Evolutionary conservation across 345 rosid genomes (phyloP), one percentile per base, ranked within the genome.

Genomic region (Euphorbia lathyris): DNA sequence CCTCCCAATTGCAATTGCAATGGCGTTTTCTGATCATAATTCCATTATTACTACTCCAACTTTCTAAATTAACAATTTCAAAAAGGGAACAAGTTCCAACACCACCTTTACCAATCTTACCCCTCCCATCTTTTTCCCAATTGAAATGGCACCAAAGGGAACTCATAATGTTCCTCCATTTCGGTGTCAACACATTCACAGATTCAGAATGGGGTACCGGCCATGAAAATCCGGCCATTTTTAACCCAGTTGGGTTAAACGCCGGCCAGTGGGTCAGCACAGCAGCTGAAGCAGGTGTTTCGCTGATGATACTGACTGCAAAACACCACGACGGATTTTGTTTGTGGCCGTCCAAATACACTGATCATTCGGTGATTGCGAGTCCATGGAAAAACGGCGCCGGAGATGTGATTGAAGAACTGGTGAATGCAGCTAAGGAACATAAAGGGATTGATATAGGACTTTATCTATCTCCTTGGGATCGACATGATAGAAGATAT

Each of bases 271-370:
- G 96, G 96, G 82, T 80, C 9, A 58, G 52, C 26, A 26, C 79
- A 2, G 90, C 96, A 0, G 76, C 76, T 3, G 90, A 76, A 23
- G 88, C 92, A 0, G 87, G 96, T 14, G 32, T 84, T 27, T 80
- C 85, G 12, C 84, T 90, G 9, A 30, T 90, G 78, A 86, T 90
- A 48, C 77, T 87, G 4, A 90, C 96, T 0, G 96, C 92, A 0
- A 90, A 90, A 79, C 96, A 90, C 80, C 92, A 90, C 30, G 96
- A 90, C 8, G 96, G 96, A 4, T 90, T 90, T 61, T 90, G 96
- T 75, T 63, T 90, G 68, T 90, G 92, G 92, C 96, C 92, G 5
- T 79, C 86, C 0, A 86, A 78, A 47, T 90, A 87, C 63, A 90
- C 96, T 0, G 83, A 78, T 29, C 92, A 90, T 66, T 87, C 90